Base-by-base conservation (phyloP, 176 grass and related monocot species). In the Juncus inflexus region DNA sequence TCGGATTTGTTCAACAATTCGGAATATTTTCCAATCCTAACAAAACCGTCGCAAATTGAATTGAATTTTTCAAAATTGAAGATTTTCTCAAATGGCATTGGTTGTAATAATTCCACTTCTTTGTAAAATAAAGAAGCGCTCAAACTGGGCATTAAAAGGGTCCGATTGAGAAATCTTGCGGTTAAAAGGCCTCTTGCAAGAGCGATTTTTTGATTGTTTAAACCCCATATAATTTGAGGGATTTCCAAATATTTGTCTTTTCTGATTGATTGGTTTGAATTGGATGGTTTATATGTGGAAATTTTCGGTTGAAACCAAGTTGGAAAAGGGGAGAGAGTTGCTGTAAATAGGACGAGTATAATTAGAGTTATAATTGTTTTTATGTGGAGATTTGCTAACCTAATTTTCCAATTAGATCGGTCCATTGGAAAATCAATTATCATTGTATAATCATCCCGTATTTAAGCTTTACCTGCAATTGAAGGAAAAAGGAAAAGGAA, bases 151-250 rank as follows among this genome's bases (percentile, higher is more conserved):
- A 99, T 99, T 50, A 99, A 83, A 58, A 99, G 89, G 41, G 95
- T 90, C 37, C 89, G 79, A 54, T 99, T 99, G 12, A 99, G 65
- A 57, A 86, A 90, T 57, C 79, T 88, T 0, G 95, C 89, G 3
- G 89, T 99, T 77, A 99, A 80, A 65, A 86, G 89, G 49, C 88
- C 78, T 53, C 95, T 90, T 39, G 95, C 95, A 13, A 99, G 72
- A 15, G 95, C 95, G 56, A 94, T 99, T 80, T 99, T 99, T 54
- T 99, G 95, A 64, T 94, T 99, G 79, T 99, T 99, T 72, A 99
- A 80, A 55, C 95, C 95, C 95, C 95, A 99, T 81, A 99, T 76
- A 77, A 99, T 94, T 77, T 99, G 95, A 40, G 95, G 95, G 28
- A 90, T 83, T 79, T 83, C 83, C 39, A 99, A 55, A 73, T 92